Evolutionary conservation across 495 filamentous ascomycete genomes (phyloP).

Genomic region (Aspergillus nidulans): DNA sequence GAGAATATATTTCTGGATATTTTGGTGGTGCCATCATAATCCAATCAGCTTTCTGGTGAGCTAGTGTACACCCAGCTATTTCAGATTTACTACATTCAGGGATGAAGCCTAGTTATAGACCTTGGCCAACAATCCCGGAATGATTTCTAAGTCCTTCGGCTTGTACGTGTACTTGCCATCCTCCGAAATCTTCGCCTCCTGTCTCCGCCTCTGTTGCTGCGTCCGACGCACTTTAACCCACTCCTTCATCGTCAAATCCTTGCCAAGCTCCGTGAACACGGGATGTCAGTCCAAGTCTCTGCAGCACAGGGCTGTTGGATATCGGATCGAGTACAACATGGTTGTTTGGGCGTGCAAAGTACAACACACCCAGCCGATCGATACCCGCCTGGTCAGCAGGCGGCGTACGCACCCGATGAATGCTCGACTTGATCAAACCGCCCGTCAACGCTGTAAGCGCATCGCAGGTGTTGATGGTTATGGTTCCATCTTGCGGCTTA

Average conservation of each 20-base stretch:
- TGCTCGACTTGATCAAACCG: constrained; percentile 47
- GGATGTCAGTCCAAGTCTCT: constrained; percentile 34
- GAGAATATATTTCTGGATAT: background rate
- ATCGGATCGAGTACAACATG: constrained; percentile 39
- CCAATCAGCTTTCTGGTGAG: background rate
- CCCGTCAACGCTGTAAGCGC: constrained; percentile 44
- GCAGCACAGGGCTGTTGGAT: constrained; percentile 37
- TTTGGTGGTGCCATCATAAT: no score
- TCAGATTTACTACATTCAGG: background rate
- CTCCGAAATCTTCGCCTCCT: constrained; percentile 34
- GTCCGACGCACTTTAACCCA: constrained; percentile 35
- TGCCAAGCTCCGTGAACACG: constrained; percentile 29
- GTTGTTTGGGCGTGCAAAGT: constrained; percentile 41
- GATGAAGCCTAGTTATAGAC: constrained; percentile 35
- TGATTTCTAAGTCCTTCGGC: constrained; percentile 43
- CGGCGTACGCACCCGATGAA: constrained; percentile 50
- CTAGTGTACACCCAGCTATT: background rate
- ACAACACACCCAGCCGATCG: constrained; percentile 47
- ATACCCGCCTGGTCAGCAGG: constrained; percentile 48
- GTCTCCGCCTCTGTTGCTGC: constrained; percentile 40
- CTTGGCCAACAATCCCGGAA: constrained; percentile 42
- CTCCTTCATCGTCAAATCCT: constrained; percentile 32
- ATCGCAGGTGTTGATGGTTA: constrained; percentile 51
- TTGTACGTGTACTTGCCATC: constrained; percentile 35
- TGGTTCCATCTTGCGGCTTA: constrained; percentile 43